A percentile compares a stretch with the other conserved stretches of the same genome.
These are phyloP conservation scores for Mortierella claussenii DNA, from an alignment of 192 early-diverging fungal genomes.

Conservation along the genomic window DNA sequence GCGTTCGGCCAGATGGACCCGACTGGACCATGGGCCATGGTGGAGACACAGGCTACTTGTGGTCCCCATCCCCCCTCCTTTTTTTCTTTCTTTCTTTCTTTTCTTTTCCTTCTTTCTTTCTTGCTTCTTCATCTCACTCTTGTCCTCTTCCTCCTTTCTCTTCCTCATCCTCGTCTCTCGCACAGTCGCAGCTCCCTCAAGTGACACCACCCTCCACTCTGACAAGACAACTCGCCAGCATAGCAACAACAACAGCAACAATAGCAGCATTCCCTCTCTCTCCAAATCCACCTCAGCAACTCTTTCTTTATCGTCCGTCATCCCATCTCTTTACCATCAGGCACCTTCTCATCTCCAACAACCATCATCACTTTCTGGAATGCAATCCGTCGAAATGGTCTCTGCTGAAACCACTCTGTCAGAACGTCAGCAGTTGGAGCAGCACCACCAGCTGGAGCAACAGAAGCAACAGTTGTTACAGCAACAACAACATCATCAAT, in stretches of 20 bases:
- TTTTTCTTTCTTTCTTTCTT: not conserved
- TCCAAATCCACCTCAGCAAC: too few species aligned
- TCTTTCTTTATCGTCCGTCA: too few species aligned
- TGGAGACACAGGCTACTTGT: too few species aligned
- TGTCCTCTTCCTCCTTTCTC: constrained; percentile 2
- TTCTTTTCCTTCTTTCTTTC: not conserved
- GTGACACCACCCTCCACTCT: too few species aligned
- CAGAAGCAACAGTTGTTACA: constrained; percentile 26
- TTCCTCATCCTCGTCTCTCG: not conserved
- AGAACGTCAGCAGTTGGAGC: constrained; percentile 33
- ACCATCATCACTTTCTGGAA: constrained; percentile 11
- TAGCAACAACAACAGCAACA: constrained; percentile 8
- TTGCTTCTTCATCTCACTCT: not conserved
- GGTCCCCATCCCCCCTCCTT: not conserved
- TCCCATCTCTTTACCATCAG: too few species aligned
- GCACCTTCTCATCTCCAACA: constrained; percentile 8
- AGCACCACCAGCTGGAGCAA: constrained; percentile 27
- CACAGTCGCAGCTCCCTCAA: too few species aligned
- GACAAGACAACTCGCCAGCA: not conserved
- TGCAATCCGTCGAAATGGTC: constrained; percentile 53
- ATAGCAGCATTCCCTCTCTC: constrained; percentile 1
- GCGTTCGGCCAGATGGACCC: not conserved
- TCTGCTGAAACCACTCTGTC: constrained; percentile 37
- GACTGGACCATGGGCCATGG: not conserved
- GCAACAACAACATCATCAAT: constrained; percentile 24